These are phyloP conservation scores for Phytophthora cactorum DNA, from an alignment of 352 stramenopile genomes.

Conservation along the genomic window DNA sequence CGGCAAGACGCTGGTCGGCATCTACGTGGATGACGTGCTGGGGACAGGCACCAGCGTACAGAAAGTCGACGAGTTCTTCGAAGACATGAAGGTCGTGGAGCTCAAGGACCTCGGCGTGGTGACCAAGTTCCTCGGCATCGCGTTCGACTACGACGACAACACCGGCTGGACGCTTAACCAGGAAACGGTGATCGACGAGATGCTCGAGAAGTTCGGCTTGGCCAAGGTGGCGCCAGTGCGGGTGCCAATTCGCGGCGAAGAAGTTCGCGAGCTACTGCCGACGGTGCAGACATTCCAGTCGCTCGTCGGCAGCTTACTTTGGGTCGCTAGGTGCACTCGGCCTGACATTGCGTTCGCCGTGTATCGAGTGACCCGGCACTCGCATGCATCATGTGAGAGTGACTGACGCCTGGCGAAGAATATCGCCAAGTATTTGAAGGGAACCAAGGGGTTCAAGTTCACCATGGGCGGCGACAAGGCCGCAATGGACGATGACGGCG, in stretches of 20 bases:
- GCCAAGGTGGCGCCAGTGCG: neutral
- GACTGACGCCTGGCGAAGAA: conserved; percentile 29
- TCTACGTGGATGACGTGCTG: too few relatives aligned
- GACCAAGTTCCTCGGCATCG: neutral
- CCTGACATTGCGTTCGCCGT: conserved; percentile 38
- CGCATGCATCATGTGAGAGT: conserved; percentile 12
- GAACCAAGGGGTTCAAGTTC: conserved; percentile 11
- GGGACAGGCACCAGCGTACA: neutral
- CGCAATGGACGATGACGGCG: neutral
- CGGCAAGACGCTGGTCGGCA: too few relatives aligned
- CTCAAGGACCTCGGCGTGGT: neutral
- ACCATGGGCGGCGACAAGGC: neutral
- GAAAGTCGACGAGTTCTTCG: neutral
- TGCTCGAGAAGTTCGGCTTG: neutral
- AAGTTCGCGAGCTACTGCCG: conserved; percentile 10
- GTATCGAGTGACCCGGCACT: conserved; percentile 19
- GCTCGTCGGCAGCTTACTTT: conserved; percentile 43
- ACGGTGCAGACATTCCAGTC: conserved; percentile 41
- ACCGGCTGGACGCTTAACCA: neutral
- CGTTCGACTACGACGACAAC: neutral
- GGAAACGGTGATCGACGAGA: neutral
- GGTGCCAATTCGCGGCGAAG: conserved; percentile 7
- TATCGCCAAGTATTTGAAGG: conserved; percentile 32
- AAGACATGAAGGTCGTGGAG: neutral
- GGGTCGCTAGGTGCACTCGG: conserved; percentile 37